Conservation (phyloP, 768 basidiomycete species). For the Daedalea quercina region DNA sequence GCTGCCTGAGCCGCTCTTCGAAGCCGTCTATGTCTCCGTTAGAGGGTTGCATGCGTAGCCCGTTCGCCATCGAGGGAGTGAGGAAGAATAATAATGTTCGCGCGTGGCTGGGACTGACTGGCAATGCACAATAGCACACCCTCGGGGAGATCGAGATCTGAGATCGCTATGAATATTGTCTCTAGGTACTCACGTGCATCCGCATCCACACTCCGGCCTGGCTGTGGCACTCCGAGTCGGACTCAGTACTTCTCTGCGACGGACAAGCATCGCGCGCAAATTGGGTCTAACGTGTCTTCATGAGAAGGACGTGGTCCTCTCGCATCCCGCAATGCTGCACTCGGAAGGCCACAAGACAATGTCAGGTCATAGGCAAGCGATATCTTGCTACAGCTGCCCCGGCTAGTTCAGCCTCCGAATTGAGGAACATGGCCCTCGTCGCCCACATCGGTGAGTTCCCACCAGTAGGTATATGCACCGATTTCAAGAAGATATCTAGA, state of each 20-base stretch:
- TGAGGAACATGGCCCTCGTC: slow-evolving; percentile 82
- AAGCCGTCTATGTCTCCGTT: slow-evolving; percentile 10
- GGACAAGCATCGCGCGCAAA: neutral
- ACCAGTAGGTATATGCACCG: too few relatives aligned
- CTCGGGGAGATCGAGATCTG: too few relatives aligned
- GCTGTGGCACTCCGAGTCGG: too few relatives aligned
- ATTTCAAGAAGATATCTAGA: slow-evolving; percentile 34
- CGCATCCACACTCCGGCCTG: neutral
- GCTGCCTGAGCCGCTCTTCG: slow-evolving; percentile 34
- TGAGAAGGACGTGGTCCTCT: neutral
- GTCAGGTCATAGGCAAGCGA: neutral
- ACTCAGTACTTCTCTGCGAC: too few relatives aligned
- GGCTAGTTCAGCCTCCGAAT: slow-evolving; percentile 28
- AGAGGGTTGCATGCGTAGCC: neutral
- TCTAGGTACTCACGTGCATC: neutral
- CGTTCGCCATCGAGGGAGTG: too few relatives aligned
- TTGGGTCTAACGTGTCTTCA: neutral
- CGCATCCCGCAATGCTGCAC: neutral
- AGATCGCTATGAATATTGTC: neutral
- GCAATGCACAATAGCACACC: too few relatives aligned
- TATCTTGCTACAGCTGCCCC: slow-evolving; percentile 15
- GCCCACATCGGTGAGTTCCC: slow-evolving; percentile 70
- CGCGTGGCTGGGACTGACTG: too few relatives aligned
- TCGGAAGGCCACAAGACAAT: neutral
- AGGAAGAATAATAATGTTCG: too few relatives aligned